Base-by-base conservation (phyloP, 306 rosid genomes). In the Ormosia semicastrata region DNA sequence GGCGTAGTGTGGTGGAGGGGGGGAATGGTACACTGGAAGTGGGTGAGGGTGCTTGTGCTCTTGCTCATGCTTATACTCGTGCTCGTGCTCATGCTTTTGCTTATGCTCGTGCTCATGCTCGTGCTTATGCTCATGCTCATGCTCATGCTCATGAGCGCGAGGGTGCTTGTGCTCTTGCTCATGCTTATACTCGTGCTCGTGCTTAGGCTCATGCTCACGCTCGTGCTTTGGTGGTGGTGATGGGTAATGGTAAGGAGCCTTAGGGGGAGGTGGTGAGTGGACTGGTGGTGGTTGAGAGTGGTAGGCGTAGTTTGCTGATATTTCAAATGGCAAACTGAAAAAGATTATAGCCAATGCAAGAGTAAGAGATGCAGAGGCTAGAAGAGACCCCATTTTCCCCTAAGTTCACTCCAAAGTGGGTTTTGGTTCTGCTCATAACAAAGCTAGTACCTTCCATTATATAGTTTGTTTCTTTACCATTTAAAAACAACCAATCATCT, bases 1-100 rank as follows among this genome's bases (percentile, higher is more conserved):
- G 37, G 86, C 18, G 53, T 90, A 76, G 32, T 87, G 90, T 34
- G 91, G 93, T 66, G 87, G 86, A 40, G 86, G 86, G 17, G 73
- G 66, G 2, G 83, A 69, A 50, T 76, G 65, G 69, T 74, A 47
- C 3, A 62, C 73, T 5, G 86, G 83, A 24, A 37, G 80, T 0
- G 49, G 59, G 29, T 67, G 76, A n/a, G 8, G 66, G 30, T 52
- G 56, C 24, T n/a, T n/a, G n/a, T n/a, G n/a, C n/a, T n/a, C n/a
- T n/a, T n/a, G n/a, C n/a, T n/a, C n/a, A n/a, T n/a, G n/a, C n/a
- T n/a, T n/a, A n/a, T n/a, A n/a, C n/a, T n/a, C n/a, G n/a, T n/a
- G n/a, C n/a, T n/a, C n/a, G n/a, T n/a, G n/a, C n/a, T n/a, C n/a
- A n/a, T n/a, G n/a, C n/a, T n/a, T n/a, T n/a, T n/a, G n/a, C n/a